Base-by-base conservation (phyloP, 169 alveolate genomes). In the Babesia bovis region DNA sequence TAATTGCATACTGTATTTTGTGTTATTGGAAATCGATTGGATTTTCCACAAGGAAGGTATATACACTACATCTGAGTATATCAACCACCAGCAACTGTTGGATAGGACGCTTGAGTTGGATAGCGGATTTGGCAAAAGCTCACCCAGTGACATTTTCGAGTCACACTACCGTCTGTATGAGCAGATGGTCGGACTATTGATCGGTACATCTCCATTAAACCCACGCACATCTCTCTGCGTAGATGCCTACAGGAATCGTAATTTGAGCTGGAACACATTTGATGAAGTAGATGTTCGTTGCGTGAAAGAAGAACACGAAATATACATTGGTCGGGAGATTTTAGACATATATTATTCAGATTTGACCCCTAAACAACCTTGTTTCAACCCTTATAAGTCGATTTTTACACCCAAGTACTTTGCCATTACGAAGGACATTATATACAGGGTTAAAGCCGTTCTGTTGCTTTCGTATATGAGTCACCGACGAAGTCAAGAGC, bases 21-120 rank as follows among this genome's bases (percentile, higher is more conserved):
- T 71, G 36, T 17, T 71, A 6, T 36, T 71, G n/a, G 69, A 71
- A 10, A n/a, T 71, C 28, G 82, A 71, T 21, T 71, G 82, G 82
- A 57, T 60, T 0, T 59, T 60, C 42, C 75, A 71, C 66, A 71
- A 59, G 44, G 61, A 49, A 9, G 66, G 65, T 30, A 2, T 71
- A 3, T 71, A 71, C 57, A 32, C 36, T 42, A 23, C 21, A 2
- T 33, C 30, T 9, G 82, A 71, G 26, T 71, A 71, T 21, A 26
- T 9, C 36, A 56, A 45, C 15, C 73, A 71, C 19, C 70, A 61
- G 21, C 36, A 23, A 30, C 65, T 71, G 10, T 4, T 67, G 53
- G 56, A 44, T 41, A 67, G 68, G 6, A 57, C 52, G 44, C 30
- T 67, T n/a, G 53, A 67, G 6, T 19, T 26, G 45, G 40, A 52